These are phyloP conservation scores for Tylopilus felleus DNA, from an alignment of 768 basidiomycete genomes.

Conservation along the genomic window DNA sequence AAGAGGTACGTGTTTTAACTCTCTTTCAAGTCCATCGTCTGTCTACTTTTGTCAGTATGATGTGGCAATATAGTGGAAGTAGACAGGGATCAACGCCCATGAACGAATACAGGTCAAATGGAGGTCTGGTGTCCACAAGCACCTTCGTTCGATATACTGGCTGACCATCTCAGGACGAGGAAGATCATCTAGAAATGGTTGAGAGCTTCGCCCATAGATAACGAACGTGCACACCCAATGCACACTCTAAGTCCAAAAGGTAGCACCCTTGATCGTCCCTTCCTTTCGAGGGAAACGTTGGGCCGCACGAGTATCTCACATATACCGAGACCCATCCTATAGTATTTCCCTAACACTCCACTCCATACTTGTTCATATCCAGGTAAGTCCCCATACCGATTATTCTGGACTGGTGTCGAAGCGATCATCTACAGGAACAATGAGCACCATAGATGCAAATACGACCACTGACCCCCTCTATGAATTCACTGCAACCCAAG, in stretches of 20 bases:
- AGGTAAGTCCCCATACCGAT: background rate
- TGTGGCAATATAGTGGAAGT: background rate
- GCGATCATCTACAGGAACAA: constrained; percentile 11
- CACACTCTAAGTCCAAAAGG: constrained; percentile 11
- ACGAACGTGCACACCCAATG: background rate
- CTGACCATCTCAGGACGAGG: background rate
- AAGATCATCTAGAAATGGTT: constrained; percentile 8
- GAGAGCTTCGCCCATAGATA: background rate
- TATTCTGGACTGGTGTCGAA: background rate
- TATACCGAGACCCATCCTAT: constrained; percentile 7
- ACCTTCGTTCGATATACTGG: background rate
- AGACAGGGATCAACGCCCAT: constrained; percentile 2
- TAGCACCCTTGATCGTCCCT: background rate
- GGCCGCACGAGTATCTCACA: constrained; percentile 10
- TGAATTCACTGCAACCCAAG: constrained; percentile 50
- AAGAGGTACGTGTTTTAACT: constrained; percentile 4
- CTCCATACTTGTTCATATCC: background rate
- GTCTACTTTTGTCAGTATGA: background rate
- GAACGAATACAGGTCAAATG: background rate
- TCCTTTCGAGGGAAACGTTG: background rate
- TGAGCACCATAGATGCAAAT: constrained; percentile 7
- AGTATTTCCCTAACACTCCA: background rate
- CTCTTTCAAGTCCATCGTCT: background rate
- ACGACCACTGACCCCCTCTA: constrained; percentile 22
- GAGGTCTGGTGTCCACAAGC: background rate